A percentile compares a stretch with the other conserved stretches of the same genome.
phyloP scores from a whole-genome alignment of 306 rosid species.

The Medicago ruthenica region DNA sequence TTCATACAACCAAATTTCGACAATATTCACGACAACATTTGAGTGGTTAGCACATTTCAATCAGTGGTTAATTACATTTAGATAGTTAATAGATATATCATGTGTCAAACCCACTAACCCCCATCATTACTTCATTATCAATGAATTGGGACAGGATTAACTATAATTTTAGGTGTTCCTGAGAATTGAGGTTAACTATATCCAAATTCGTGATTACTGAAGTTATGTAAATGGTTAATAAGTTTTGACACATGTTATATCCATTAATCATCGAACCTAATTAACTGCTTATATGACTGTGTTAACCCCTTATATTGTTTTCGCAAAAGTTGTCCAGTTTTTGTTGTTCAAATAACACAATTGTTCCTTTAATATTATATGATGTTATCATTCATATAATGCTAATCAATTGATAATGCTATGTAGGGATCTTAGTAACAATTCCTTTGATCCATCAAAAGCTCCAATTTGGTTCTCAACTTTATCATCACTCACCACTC shows the following conservation, averaged over 20 bases:
- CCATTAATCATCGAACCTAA: too few species aligned
- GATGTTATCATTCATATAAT: constrained; percentile 36
- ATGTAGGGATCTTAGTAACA: constrained; percentile 87
- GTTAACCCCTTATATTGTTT: neutral
- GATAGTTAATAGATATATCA: neutral
- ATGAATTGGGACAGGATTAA: too few species aligned
- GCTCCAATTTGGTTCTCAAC: constrained; percentile 81
- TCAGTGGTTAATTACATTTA: neutral
- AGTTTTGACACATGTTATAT: too few species aligned
- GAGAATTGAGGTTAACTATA: too few species aligned
- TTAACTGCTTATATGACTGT: neutral
- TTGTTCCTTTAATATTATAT: neutral
- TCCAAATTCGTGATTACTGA: too few species aligned
- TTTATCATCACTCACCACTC: constrained; percentile 72
- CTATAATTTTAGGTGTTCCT: too few species aligned
- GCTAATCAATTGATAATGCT: constrained; percentile 25
- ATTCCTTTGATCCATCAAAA: constrained; percentile 69
- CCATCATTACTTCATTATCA: too few species aligned
- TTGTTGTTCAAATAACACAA: neutral
- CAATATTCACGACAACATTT: neutral
- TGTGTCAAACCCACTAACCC: too few species aligned
- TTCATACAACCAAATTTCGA: neutral
- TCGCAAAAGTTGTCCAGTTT: neutral
- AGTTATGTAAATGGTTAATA: too few species aligned
- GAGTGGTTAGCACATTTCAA: neutral